Percentiles rank a stretch among this genome's conserved stretches.
Evolutionary conservation across 257 asterid species (phyloP).

Genomic region (Solanum tacnaense): DNA sequence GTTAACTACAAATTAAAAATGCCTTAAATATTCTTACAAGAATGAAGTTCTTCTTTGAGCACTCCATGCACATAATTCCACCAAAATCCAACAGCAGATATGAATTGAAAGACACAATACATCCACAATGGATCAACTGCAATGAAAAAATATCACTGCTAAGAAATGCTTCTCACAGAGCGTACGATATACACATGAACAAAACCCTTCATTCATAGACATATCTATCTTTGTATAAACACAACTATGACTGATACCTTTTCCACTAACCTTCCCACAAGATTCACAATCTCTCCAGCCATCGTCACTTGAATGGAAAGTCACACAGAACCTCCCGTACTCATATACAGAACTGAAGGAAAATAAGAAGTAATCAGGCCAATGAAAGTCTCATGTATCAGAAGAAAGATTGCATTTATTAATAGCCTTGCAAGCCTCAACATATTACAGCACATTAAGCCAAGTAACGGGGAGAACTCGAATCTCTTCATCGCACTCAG

Average conservation of each 20-base stretch:
- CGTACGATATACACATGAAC: background rate
- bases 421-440: background rate
- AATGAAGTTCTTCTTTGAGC: slow-evolving; percentile 53
- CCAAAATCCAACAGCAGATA: slow-evolving; percentile 67
- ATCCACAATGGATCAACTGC: slow-evolving; percentile 86
- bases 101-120: slow-evolving; percentile 56
- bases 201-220: background rate
- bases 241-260: background rate
- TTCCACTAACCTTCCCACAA: slow-evolving; percentile 56
- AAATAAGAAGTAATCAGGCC: background rate
- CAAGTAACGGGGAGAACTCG: background rate
- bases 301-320: slow-evolving; percentile 54
- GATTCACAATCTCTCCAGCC: slow-evolving; percentile 90
- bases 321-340: slow-evolving; percentile 67
- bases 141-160: background rate
- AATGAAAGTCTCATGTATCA: background rate
- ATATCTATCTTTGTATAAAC: background rate
- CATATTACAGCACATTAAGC: background rate
- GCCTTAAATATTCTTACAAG: slow-evolving; percentile 34
- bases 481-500: background rate
- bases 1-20: background rate
- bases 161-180: background rate
- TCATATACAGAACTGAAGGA: slow-evolving; percentile 43
- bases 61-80: slow-evolving; percentile 74
- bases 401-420: background rate